A percentile compares a stretch with the other conserved stretches of the same genome.
phyloP scores from a whole-genome alignment of 176 grass and related monocot species.

The Elymus sibiricus region DNA sequence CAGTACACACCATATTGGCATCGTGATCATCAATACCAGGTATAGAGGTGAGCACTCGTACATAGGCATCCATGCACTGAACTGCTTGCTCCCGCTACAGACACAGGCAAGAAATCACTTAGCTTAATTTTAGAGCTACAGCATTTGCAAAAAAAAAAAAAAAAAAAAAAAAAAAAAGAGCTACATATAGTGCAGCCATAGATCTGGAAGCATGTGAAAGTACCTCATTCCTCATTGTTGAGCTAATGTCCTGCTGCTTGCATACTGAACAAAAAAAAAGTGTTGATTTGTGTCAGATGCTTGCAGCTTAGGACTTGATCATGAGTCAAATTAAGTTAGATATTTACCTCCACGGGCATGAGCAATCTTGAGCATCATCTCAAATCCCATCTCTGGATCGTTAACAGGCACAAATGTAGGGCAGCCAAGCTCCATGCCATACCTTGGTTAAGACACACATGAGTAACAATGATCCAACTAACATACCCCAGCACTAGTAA shows the following conservation, averaged over 20 bases:
- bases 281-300: background rate
- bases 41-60: conserved; percentile 71
- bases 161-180: background rate
- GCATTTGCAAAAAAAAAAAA: too few relatives aligned
- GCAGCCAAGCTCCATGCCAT: conserved; percentile 58
- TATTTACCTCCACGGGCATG: conserved; percentile 71
- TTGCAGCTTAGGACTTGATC: conserved; percentile 3
- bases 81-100: conserved; percentile 58
- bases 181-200: background rate
- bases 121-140: background rate
- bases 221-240: conserved; percentile 74
- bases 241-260: conserved; percentile 59
- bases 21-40: conserved; percentile 83
- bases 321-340: conserved; percentile 2
- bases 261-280: conserved; percentile 47
- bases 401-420: conserved; percentile 70
- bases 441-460: conserved; percentile 32
- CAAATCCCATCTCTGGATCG: conserved; percentile 81
- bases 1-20: conserved; percentile 58
- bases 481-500: background rate
- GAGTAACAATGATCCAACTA: background rate
- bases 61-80: conserved; percentile 68
- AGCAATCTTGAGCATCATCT: conserved; percentile 90
- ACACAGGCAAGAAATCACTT: conserved; percentile 3
- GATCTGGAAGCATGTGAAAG: conserved; percentile 7